Conservation (phyloP, 805 yeast genomes). For the Jamesozyma hellenica region DNA sequence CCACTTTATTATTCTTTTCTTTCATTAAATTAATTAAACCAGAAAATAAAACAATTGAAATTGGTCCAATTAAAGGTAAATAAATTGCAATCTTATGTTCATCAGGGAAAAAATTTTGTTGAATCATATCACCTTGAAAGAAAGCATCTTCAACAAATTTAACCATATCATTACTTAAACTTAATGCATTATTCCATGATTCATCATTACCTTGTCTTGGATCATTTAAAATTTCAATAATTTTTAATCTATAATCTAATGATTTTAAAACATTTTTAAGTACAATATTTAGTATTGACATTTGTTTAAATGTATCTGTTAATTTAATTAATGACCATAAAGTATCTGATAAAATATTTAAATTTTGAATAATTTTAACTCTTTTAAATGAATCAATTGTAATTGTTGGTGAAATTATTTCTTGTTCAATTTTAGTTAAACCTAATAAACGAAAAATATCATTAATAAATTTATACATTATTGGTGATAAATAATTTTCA, state of each 20-base stretch:
- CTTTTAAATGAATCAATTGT: constrained; percentile 62
- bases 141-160: constrained; percentile 54
- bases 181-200: constrained; percentile 43
- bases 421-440: constrained; percentile 39
- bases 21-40: constrained; percentile 40
- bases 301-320: constrained; percentile 58
- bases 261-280: constrained; percentile 46
- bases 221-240: constrained; percentile 23
- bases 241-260: constrained; percentile 31
- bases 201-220: constrained; percentile 23
- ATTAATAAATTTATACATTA: constrained; percentile 59
- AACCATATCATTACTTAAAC: constrained; percentile 40
- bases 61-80: constrained; percentile 82
- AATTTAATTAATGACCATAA: constrained; percentile 63
- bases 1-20: constrained; percentile 21
- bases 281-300: constrained; percentile 75
- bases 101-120: constrained; percentile 88
- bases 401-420: constrained; percentile 39
- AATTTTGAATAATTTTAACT: constrained; percentile 45
- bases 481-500: constrained; percentile 40
- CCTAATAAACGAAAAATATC: constrained; percentile 72
- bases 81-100: constrained; percentile 94
- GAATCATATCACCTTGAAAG: constrained; percentile 90
- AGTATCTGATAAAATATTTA: constrained; percentile 55
- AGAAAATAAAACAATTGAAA: constrained; percentile 50